Conservation (phyloP, 495 filamentous ascomycete genomes). For the Bombardia bombarda region DNA sequence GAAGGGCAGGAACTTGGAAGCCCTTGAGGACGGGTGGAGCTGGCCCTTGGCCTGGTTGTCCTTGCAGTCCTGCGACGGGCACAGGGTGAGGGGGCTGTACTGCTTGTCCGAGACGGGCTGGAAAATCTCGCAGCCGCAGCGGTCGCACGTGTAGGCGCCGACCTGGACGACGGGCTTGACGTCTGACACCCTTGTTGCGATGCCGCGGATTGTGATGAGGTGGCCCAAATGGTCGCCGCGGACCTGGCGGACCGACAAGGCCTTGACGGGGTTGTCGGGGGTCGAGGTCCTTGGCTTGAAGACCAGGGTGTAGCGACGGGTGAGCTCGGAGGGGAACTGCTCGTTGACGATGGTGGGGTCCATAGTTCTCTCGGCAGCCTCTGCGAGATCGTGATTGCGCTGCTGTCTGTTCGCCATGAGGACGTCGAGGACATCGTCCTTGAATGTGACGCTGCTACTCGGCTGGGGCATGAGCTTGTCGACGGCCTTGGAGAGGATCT, state of each 20-base stretch:
- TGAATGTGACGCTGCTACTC: conserved; percentile 74
- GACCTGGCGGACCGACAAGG: conserved; percentile 86
- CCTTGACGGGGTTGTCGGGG: conserved; percentile 65
- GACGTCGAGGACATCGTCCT: conserved; percentile 94
- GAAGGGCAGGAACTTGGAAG: conserved; percentile 95
- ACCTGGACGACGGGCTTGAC: conserved; percentile 97
- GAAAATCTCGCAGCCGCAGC: conserved; percentile 95
- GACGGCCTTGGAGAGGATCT: conserved; percentile 79
- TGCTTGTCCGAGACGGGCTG: conserved; percentile 90
- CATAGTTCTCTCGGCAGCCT: conserved; percentile 58
- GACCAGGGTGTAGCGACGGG: conserved; percentile 86
- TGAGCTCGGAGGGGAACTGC: conserved; percentile 84
- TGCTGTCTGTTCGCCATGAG: conserved; percentile 86
- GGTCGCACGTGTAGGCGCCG: conserved; percentile 94
- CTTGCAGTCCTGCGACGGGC: conserved; percentile 80
- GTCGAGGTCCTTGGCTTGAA: conserved; percentile 83
- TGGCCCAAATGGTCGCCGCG: conserved; percentile 85
- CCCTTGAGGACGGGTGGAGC: conserved; percentile 83
- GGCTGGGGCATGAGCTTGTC: conserved; percentile 81
- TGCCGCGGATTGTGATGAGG: conserved; percentile 90
- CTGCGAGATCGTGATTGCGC: conserved; percentile 67
- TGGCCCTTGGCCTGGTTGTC: conserved; percentile 88
- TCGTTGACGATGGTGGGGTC: conserved; percentile 50
- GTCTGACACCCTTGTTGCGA: conserved; percentile 90
- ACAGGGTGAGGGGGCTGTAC: conserved; percentile 76